These are phyloP conservation scores for Lactifluus subvellereus DNA, from an alignment of 768 basidiomycete species.

Conservation along the genomic window DNA sequence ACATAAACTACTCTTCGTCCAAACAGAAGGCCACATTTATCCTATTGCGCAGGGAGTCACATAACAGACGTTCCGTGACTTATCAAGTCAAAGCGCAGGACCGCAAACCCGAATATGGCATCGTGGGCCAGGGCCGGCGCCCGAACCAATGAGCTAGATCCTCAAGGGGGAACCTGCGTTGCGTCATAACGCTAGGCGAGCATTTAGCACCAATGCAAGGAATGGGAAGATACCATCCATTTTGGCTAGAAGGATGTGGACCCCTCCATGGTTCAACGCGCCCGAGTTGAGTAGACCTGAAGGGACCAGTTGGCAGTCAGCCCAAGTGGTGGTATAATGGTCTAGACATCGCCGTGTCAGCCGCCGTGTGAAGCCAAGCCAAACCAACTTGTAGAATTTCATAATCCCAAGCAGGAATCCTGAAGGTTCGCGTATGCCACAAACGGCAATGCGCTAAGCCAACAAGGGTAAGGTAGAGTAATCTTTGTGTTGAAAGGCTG, in stretches of 20 bases:
- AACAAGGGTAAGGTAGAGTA: constrained; percentile 2
- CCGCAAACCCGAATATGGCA: constrained; percentile 11
- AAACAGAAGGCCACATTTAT: constrained; percentile 12
- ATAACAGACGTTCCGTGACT: background rate
- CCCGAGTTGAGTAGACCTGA: background rate
- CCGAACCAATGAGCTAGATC: background rate
- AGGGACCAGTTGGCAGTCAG: background rate
- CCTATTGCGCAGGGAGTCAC: constrained; percentile 16
- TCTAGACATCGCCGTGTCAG: background rate
- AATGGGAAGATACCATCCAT: background rate
- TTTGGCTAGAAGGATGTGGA: background rate
- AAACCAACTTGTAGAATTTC: constrained; percentile 1
- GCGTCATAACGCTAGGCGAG: background rate
- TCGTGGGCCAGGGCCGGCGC: constrained; percentile 2
- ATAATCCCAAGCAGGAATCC: constrained; percentile 4
- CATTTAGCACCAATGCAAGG: background rate
- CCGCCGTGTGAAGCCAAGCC: constrained; percentile 8
- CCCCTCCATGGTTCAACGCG: background rate
- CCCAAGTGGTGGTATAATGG: background rate
- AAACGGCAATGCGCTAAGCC: background rate
- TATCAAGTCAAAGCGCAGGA: background rate
- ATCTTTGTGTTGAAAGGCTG: background rate
- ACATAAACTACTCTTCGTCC: constrained; percentile 5
- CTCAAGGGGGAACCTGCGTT: background rate
- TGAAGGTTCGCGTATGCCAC: background rate